These are phyloP conservation scores for Cercis canadensis DNA, from an alignment of 306 rosid species.

Conservation along the genomic window DNA sequence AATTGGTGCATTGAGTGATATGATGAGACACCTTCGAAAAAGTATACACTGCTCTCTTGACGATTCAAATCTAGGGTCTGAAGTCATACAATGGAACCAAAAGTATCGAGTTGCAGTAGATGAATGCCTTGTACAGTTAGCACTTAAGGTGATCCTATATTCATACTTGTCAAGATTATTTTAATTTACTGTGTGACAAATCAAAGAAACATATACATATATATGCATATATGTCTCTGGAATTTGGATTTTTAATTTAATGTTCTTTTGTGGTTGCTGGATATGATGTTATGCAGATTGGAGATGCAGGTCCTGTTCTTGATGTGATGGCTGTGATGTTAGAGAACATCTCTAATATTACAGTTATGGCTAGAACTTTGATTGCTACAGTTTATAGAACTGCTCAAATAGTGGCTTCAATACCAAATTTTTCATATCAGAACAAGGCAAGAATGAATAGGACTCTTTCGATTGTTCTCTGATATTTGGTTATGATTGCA, in stretches of 20 bases:
- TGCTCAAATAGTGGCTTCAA: conserved; percentile 91
- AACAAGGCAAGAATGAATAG: conserved; percentile 77
- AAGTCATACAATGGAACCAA: conserved; percentile 79
- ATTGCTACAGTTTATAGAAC: conserved; percentile 80
- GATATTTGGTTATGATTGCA: conserved; percentile 29
- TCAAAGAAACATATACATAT: conserved; percentile 14
- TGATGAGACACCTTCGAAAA: conserved; percentile 90
- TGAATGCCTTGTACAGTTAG: conserved; percentile 82
- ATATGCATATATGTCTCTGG: conserved; percentile 23
- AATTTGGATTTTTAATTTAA: conserved; percentile 32
- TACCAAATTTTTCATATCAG: conserved; percentile 85
- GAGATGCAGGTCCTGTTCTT: conserved; percentile 91
- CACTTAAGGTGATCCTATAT: conserved; percentile 69
- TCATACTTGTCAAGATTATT: conserved; percentile 27
- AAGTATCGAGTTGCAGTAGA: conserved; percentile 73
- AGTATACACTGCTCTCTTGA: conserved; percentile 91
- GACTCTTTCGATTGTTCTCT: conserved; percentile 7
- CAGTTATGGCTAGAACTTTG: conserved; percentile 86
- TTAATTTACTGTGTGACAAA: conserved; percentile 27
- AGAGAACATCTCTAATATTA: conserved; percentile 79
- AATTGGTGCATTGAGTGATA: conserved; percentile 77
- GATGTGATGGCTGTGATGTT: conserved; percentile 88
- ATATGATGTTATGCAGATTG: conserved; percentile 65
- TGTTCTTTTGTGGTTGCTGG: conserved; percentile 39
- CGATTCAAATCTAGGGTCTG: conserved; percentile 75